Base-by-base conservation (phyloP, 192 early-diverging fungal species). In the Umbelopsis sp. region DNA sequence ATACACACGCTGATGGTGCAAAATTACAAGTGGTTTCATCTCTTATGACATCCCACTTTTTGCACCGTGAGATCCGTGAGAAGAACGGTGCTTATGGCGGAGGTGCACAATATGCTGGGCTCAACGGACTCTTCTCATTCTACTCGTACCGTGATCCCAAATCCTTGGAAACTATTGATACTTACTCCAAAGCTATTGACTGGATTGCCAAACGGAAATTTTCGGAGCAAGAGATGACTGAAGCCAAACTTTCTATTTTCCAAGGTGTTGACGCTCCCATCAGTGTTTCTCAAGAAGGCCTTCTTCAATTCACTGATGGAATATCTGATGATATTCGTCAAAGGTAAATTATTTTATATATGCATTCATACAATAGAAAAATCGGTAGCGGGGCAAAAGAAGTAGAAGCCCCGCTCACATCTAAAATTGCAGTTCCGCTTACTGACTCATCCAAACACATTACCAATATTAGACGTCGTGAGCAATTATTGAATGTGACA, bases 31-130 rank as follows among this genome's bases (percentile, higher is more conserved):
- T 92, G 62, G 41, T 97, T 25, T 88, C 92, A 3, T 93, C 93
- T 11, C 81, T 97, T 31, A 86, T 97, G 84, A 95, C 93, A 20
- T 86, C 89, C 71, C 84, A 93, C 71, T 96, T 86, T 79, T 79
- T 98, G n/a, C 97, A 98, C 80, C 93, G 95, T 50, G 97, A 98
- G 81, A 92, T 98, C 56, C 91, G 97, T 73, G 97, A 98, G 74
- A 95, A 94, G 85, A 95, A 95, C 75, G 97, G 97, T 31, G 97
- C 97, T 3, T 98, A 98, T 79, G 95, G 96, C 26, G 97, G 93
- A n/a, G 95, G 95, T 12, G 89, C 94, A 1, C 68, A 74, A 1
- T 95, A 92, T 79, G 83, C 86, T n/a, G 79, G 90, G 0, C 73
- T 88, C 0, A 90, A 90, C 21, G 96, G 95, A 16, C 68, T 94